Conservation (phyloP, 2,329 filamentous ascomycete species). For the Arthroderma sp. region DNA sequence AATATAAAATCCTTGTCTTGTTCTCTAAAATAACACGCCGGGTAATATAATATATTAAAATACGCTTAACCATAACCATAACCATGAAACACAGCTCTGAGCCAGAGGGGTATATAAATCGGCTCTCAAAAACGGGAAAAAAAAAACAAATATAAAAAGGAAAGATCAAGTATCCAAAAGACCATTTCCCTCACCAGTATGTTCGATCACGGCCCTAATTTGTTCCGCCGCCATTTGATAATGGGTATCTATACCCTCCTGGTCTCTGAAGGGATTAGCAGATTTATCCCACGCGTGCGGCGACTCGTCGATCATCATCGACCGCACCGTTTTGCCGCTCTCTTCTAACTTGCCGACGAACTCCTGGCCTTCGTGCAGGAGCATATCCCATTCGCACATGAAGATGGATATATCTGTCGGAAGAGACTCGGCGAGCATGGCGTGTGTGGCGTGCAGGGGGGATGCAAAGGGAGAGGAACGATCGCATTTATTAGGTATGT, state of each 20-base stretch:
- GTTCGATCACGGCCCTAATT: conserved; percentile 26
- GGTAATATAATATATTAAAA: too few species aligned
- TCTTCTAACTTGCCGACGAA: conserved; percentile 30
- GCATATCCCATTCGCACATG: conserved; percentile 55
- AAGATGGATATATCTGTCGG: conserved; percentile 50
- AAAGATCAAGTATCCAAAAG: background rate
- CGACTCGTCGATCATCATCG: conserved; percentile 34
- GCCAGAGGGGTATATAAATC: too few species aligned
- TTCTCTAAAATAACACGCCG: too few species aligned
- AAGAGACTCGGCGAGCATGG: conserved; percentile 40
- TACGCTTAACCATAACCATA: too few species aligned
- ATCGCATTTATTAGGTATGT: conserved; percentile 33
- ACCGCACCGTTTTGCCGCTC: conserved; percentile 32
- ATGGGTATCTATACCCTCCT: conserved; percentile 27
- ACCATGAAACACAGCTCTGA: too few species aligned
- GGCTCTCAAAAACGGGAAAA: background rate
- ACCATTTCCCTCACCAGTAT: background rate
- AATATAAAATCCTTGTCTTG: too few species aligned
- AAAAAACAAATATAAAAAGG: conserved; percentile 1
- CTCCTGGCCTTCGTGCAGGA: conserved; percentile 44
- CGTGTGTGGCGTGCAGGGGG: conserved; percentile 42
- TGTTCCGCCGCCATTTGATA: conserved; percentile 33
- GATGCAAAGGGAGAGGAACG: conserved; percentile 47
- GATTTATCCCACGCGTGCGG: conserved; percentile 38
- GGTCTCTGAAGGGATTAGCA: conserved; percentile 35